These are phyloP conservation scores for Beta corolliflora DNA, from an alignment of 179 eudicot genomes.

Conservation along the genomic window DNA sequence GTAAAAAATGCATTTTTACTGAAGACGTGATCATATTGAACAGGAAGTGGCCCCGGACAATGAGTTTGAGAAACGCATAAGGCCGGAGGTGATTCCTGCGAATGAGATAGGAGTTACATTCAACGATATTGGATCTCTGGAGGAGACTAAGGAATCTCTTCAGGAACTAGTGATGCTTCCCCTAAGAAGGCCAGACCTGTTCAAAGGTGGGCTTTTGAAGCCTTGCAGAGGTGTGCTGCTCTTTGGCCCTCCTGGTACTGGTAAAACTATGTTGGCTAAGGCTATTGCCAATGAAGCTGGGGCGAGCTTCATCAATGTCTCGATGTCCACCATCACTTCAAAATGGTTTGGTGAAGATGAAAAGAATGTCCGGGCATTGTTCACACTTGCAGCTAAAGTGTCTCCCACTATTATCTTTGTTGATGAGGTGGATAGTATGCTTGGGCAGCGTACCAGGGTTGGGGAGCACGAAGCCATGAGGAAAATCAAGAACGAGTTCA, in stretches of 20 bases:
- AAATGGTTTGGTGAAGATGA: conserved; percentile 99
- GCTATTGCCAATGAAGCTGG: conserved; percentile 99
- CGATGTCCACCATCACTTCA: conserved; percentile 96
- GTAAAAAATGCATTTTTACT: not conserved
- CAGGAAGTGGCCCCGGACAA: conserved; percentile 94
- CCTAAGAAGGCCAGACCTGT: conserved; percentile 86
- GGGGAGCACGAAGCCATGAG: conserved; percentile 99
- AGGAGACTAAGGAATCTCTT: conserved; percentile 82
- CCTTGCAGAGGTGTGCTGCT: conserved; percentile 88
- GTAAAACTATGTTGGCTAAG: conserved; percentile 94
- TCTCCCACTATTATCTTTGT: conserved; percentile 85
- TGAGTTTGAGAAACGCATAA: conserved; percentile 88
- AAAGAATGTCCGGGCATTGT: conserved; percentile 86
- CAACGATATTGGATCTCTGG: conserved; percentile 79
- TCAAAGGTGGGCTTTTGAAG: conserved; percentile 88
- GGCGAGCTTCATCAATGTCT: conserved; percentile 93
- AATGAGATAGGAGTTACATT: conserved; percentile 79
- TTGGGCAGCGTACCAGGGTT: conserved; percentile 86
- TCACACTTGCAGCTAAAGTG: conserved; percentile 90
- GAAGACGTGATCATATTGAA: not conserved
- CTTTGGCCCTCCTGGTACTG: conserved; percentile 97
- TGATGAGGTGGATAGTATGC: conserved; percentile 97
- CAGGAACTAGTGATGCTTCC: conserved; percentile 96
- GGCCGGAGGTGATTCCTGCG: conserved; percentile 93
- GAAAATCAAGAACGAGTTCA: conserved; percentile 91